Evolutionary conservation across 805 yeast species (phyloP).

Genomic region (Lipomyces oligophaga): DNA sequence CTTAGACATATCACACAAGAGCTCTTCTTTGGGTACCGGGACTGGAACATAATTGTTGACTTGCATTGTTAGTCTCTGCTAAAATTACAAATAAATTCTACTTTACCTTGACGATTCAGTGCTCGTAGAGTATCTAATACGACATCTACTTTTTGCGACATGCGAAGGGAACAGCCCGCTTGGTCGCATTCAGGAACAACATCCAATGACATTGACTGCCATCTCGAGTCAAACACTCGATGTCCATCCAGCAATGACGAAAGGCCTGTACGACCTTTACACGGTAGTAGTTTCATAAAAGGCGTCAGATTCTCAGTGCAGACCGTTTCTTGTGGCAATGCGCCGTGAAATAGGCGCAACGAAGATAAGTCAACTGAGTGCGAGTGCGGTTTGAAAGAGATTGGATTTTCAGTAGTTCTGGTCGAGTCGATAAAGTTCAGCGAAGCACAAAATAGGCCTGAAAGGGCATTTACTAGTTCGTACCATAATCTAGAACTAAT

Average conservation of each 20-base stretch:
- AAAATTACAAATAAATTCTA: background rate
- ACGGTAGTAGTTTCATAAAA: conserved; percentile 80
- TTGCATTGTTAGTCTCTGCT: conserved; percentile 20
- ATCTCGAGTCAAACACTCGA: conserved; percentile 72
- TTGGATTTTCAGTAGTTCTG: conserved; percentile 63
- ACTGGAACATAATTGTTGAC: conserved; percentile 68
- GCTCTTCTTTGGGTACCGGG: conserved; percentile 65
- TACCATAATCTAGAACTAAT: conserved; percentile 52
- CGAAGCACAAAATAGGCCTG: conserved; percentile 94
- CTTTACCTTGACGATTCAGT: conserved; percentile 45
- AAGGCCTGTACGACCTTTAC: conserved; percentile 86
- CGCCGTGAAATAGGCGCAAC: conserved; percentile 55
- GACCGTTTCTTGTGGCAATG: conserved; percentile 90
- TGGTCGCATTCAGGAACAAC: conserved; percentile 53
- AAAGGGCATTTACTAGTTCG: conserved; percentile 64
- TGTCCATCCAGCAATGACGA: conserved; percentile 77
- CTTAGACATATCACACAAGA: conserved; percentile 69
- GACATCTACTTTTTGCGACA: conserved; percentile 66
- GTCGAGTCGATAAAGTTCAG: conserved; percentile 79
- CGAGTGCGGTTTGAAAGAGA: conserved; percentile 24
- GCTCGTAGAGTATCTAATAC: conserved; percentile 69
- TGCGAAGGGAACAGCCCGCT: conserved; percentile 45
- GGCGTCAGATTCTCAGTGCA: conserved; percentile 98
- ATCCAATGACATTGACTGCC: conserved; percentile 94
- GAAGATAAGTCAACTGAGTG: background rate